Conservation (phyloP, 2,329 filamentous ascomycete genomes). For the Curvularia sp. region DNA sequence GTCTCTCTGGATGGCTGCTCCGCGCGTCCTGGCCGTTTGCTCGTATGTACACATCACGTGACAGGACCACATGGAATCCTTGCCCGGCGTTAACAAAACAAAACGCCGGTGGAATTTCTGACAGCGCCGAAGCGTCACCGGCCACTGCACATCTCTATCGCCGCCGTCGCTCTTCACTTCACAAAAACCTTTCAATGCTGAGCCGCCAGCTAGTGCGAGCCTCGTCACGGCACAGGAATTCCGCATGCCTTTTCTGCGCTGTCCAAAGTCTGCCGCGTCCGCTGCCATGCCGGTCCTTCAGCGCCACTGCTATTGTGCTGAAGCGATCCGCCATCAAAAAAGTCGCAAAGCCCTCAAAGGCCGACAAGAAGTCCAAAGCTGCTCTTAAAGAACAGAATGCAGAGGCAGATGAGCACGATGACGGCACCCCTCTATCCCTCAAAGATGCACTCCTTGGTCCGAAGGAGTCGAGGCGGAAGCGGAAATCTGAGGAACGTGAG, state of each 20-base stretch:
- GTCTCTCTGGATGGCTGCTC: conserved; percentile 1
- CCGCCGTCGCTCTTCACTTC: conserved; percentile 1
- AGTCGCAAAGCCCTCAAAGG: neutral
- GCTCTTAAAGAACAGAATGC: neutral
- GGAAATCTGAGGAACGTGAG: conserved; percentile 14
- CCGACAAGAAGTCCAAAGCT: neutral
- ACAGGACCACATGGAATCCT: neutral
- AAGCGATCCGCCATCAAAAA: conserved; percentile 1
- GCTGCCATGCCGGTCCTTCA: conserved; percentile 25
- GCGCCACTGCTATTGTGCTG: conserved; percentile 21
- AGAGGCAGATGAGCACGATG: neutral
- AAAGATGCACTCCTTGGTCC: conserved; percentile 33
- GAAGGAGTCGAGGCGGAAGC: conserved; percentile 18
- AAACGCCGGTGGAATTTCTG: conserved; percentile 24
- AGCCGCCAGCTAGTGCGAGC: conserved; percentile 32
- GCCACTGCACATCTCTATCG: conserved; percentile 14
- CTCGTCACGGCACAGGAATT: conserved; percentile 24
- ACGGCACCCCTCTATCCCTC: conserved; percentile 21
- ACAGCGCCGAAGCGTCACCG: conserved; percentile 7
- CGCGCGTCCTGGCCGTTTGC: conserved; percentile 2
- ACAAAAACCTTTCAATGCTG: conserved; percentile 34
- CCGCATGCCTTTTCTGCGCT: conserved; percentile 35
- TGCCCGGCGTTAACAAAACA: conserved; percentile 10
- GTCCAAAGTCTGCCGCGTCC: conserved; percentile 16
- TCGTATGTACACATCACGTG: conserved; percentile 12